A percentile compares a stretch with the other conserved stretches of the same genome.
phyloP scores from a whole-genome alignment of 768 basidiomycete genomes.

The Trametes cingulata region DNA sequence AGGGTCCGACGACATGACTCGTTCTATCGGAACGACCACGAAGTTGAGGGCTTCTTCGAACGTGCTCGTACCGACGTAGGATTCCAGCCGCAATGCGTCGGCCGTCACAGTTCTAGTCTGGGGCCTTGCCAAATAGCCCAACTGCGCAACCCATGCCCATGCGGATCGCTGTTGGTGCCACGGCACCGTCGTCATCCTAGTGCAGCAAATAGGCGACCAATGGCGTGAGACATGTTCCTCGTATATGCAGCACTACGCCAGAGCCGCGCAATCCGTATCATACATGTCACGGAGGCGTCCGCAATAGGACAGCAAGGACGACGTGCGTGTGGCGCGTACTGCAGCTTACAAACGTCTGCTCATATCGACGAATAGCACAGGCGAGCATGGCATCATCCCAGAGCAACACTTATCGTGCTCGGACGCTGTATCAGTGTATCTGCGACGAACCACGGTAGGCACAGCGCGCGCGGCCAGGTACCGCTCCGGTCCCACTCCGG shows the following conservation, averaged over 20 bases:
- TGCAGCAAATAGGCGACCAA: not conserved
- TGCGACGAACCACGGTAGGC: not conserved
- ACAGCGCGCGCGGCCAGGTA: conserved; percentile 3
- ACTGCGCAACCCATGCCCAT: no score
- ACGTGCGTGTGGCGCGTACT: not conserved
- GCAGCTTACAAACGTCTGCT: no score
- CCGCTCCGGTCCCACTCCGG: conserved; percentile 10
- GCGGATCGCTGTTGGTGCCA: not conserved
- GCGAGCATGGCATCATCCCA: conserved; percentile 1
- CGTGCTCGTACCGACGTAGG: no score
- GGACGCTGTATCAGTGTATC: not conserved
- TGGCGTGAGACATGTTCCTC: conserved; percentile 13
- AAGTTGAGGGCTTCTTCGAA: no score
- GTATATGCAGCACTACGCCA: conserved; percentile 7
- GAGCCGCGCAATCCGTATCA: conserved; percentile 4
- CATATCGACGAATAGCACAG: not conserved
- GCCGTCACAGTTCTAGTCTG: no score
- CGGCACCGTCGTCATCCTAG: not conserved
- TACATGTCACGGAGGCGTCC: conserved; percentile 1
- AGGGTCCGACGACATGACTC: no score
- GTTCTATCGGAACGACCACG: no score
- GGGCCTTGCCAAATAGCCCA: not conserved
- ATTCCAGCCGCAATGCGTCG: no score
- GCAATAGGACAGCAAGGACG: not conserved
- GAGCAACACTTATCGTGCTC: not conserved